Base-by-base conservation (phyloP, 2,329 filamentous ascomycete genomes). In the Colletotrichum brevisporum region DNA sequence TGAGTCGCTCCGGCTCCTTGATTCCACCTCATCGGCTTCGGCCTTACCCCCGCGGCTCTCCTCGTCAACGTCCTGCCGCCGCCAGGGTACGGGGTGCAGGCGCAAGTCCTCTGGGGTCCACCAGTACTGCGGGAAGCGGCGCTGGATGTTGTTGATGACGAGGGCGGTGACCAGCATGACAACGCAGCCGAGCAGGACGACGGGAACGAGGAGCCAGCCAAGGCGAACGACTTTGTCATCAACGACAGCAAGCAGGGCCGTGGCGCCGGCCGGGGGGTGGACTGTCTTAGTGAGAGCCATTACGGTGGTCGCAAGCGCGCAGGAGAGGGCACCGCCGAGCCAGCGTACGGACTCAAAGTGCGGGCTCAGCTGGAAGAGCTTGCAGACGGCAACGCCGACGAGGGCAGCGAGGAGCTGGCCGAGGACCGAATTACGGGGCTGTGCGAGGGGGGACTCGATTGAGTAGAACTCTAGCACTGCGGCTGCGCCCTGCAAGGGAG, bases 381-480 rank as follows among this genome's bases (percentile, higher is more conserved):
- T 93, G 58, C 85, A 84, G 58, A 93, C 84, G 31, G 81, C 78
- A 13, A 93, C 84, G 10, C 91, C 92, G 41, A 90, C 81, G 4
- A 89, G 45, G 12, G 89, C 85, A 1, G 90, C 84, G 50, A 94
- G 77, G 36, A 92, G 63, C 75, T 94, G 92, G n/a, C 91, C 90
- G 6, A 91, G 70, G 15, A 94, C 77, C 50, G 88, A 85, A 77
- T 91, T 93, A 26, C 92, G 89, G 1, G 92, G 92, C 75, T 94
- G 92, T 0, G 92, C 85, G 31, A 94, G 86, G 0, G 92, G 91
- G 0, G 91, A 91, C 57, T 92, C 89, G 73, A 94, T 90, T 54
- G 89, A 85, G 74, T 90, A 90, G 78, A 92, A 94, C 74, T 92
- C 88, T 45, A 94, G 86, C n/a, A 94, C 91, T 15, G 92, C 92